Conservation (phyloP, 225 moss, liverwort and hornwort species). For the Polytrichum formosum region DNA sequence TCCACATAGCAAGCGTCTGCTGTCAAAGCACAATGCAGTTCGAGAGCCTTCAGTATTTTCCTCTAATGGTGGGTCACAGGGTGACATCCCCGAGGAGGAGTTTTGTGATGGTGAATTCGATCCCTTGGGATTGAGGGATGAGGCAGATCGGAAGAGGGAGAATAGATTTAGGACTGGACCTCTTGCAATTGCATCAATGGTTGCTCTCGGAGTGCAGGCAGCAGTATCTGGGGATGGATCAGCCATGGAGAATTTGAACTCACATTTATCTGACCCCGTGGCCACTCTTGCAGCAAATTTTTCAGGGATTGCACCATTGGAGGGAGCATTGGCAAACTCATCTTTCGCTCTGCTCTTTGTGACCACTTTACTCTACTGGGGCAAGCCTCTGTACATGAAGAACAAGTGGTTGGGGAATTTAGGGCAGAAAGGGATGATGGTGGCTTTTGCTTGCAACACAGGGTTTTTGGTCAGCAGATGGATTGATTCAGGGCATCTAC, state of each 20-base stretch:
- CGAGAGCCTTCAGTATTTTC: too few relatives aligned
- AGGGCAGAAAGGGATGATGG: slow-evolving; percentile 34
- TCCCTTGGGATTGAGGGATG: slow-evolving; percentile 55
- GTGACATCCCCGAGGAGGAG: too few relatives aligned
- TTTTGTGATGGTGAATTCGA: slow-evolving; percentile 35
- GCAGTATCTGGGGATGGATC: slow-evolving; percentile 67
- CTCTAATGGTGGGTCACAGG: too few relatives aligned
- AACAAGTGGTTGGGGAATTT: slow-evolving; percentile 6
- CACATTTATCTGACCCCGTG: slow-evolving; percentile 51
- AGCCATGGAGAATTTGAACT: slow-evolving; percentile 48
- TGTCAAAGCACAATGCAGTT: too few relatives aligned
- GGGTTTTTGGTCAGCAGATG: slow-evolving; percentile 41
- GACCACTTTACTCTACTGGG: slow-evolving; percentile 44
- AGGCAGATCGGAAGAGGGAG: slow-evolving; percentile 58
- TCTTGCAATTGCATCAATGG: slow-evolving; percentile 71
- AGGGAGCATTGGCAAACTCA: slow-evolving; percentile 24
- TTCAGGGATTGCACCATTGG: slow-evolving; percentile 22
- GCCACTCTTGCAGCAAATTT: slow-evolving; percentile 22
- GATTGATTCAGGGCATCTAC: slow-evolving; percentile 40
- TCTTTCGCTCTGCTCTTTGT: slow-evolving; percentile 40
- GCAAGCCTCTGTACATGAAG: slow-evolving; percentile 34
- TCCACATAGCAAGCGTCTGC: too few relatives aligned
- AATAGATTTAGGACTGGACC: slow-evolving; percentile 78
- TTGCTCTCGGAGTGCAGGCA: slow-evolving; percentile 67
- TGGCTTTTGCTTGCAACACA: slow-evolving; percentile 25